Base-by-base conservation (phyloP, 1,284 basidiomycete genomes). In the Cronartium quercuum region DNA sequence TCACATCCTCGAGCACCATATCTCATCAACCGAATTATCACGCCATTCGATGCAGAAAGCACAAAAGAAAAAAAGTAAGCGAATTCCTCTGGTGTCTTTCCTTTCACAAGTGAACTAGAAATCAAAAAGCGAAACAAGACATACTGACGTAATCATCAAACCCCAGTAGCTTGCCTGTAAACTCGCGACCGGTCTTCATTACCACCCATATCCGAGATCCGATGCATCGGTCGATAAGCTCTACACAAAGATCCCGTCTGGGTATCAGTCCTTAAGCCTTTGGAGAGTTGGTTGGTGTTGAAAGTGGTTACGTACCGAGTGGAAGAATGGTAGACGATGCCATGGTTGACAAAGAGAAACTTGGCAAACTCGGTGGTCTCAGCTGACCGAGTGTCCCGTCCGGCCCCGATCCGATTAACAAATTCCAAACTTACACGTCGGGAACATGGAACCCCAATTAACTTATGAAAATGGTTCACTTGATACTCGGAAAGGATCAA, bases 141-240 rank as follows among this genome's bases (percentile, higher is more conserved):
- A 79, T 77, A 82, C 81, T 82, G 76, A 82, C 81, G 66, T 80
- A 82, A 78, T 82, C 81, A 65, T 82, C 81, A 74, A 82, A 82
- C 7, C 81, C 81, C 6, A 81, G 68, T 51, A 82, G 68, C n/a
- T 79, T 82, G 4, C 81, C 81, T 21, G 78, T 79, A 75, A 82
- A 81, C 77, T 82, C 81, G 37, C 81, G 76, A 42, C 81, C 78
- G 37, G 79, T 78, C 78, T 82, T 82, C 81, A 82, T 81, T 55
- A 82, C 78, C 42, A 82, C 81, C 81, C 81, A 82, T 76, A 82
- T 82, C 66, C 77, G 78, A 47, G 79, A 81, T 42, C 81, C 81
- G 74, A 82, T 81, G 76, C 81, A 82, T 37, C 80, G 78, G 77
- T 82, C 81, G 68, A 82, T 81, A 24, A 82, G 76, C 75, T 82